A percentile compares a stretch with the other conserved stretches of the same genome.
Evolutionary conservation across 352 stramenopile genomes (phyloP).

Genomic region (Bremia lactucae): DNA sequence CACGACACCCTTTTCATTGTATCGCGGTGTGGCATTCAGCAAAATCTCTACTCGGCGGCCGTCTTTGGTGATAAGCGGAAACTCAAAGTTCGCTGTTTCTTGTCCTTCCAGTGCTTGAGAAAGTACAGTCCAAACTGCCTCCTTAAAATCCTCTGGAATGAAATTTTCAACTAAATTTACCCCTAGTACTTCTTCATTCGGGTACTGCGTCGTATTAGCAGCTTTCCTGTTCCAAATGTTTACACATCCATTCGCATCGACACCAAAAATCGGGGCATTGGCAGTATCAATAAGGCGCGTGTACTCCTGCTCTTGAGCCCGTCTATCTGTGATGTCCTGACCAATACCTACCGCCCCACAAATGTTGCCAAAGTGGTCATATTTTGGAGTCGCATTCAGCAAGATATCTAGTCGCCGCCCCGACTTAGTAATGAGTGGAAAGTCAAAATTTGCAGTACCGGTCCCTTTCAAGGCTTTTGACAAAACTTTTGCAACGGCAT

Average conservation of each 20-base stretch:
- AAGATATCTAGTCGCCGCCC: constrained; percentile 37
- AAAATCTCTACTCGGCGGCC: constrained; percentile 3
- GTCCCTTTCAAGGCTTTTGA: constrained; percentile 24
- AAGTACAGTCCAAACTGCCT: constrained; percentile 32
- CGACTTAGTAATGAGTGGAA: constrained; percentile 48
- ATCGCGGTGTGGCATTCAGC: constrained; percentile 4
- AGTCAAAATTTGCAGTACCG: constrained; percentile 59
- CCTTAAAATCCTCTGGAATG: constrained; percentile 40
- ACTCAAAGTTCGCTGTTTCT: constrained; percentile 13
- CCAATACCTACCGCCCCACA: constrained; percentile 39
- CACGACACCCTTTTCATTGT: constrained; percentile 15
- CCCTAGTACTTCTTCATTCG: constrained; percentile 65
- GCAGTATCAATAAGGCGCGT: constrained; percentile 49
- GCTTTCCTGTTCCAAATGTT: constrained; percentile 66
- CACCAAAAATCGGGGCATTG: constrained; percentile 53
- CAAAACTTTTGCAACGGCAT: constrained; percentile 22
- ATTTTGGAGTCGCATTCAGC: constrained; percentile 35
- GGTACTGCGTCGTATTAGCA: constrained; percentile 71
- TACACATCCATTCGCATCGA: constrained; percentile 34
- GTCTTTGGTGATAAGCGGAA: neutral
- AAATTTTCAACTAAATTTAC: constrained; percentile 56
- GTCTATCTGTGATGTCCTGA: constrained; percentile 44
- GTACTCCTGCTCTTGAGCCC: constrained; percentile 54
- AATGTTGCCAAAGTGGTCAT: constrained; percentile 28
- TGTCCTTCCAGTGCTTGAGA: constrained; percentile 34